Base-by-base conservation (phyloP, 345 rosid genomes). In the Angophora floribunda region DNA sequence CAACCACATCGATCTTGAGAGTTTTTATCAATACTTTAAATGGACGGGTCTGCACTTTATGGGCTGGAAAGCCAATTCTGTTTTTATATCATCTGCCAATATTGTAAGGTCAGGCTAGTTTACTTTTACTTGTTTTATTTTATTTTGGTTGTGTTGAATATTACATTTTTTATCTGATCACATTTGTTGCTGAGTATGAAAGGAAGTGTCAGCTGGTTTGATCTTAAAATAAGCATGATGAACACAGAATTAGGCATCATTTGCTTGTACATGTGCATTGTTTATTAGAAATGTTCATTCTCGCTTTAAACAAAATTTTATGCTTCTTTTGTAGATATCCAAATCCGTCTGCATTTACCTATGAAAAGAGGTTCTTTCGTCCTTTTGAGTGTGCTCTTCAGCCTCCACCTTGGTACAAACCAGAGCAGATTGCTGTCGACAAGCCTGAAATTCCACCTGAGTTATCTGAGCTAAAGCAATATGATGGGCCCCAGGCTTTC, bases 361-460 rank as follows among this genome's bases (percentile, higher is more conserved):
- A 98, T 88, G 98, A 97, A 92, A 95, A 90, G 91, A 97, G 99
- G 90, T 93, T 98, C 85, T 96, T 98, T 91, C 87, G 95, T 89
- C 99, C 99, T 80, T 98, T 98, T 91, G 99, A 98, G 91, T 95
- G 94, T 94, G 99, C 99, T 45, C 94, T 98, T 61, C 99, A 96
- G 92, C 99, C 99, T 89, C 99, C 99, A 22, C 89, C 92, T 21
- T 98, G 96, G 94, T 97, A 94, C 90, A 97, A 93, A 90, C 92
- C 85, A 19, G 95, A 95, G 90, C 95, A 95, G 88, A 91, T 98
- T 63, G 98, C 99, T 87, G 95, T 91, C 86, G 94, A 93, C 90
- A 98, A 98, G 92, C 98, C 99, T 63, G 99, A 97, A 91, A 85
- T 98, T 85, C 99, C 99, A 21, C 51, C 85, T 90, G 98, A 93